Conservation (phyloP, 139 green algal genomes). For the Chlamydomonas eustigma region DNA sequence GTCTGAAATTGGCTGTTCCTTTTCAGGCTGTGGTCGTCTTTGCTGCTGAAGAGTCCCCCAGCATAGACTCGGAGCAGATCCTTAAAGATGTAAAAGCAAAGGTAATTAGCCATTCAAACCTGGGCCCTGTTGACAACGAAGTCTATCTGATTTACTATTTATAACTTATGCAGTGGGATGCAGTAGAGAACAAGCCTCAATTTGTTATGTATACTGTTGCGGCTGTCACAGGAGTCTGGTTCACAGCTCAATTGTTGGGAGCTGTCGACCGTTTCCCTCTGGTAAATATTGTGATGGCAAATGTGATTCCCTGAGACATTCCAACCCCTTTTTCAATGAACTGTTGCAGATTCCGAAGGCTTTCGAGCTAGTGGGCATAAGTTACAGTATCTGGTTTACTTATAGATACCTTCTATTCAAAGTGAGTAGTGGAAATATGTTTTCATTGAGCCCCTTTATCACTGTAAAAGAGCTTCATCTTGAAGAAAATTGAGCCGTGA, state of each 20-base stretch:
- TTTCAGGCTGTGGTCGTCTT: neutral
- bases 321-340: neutral
- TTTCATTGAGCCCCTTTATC: neutral
- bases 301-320: neutral
- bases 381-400: conserved; percentile 95
- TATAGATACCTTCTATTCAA: conserved; percentile 99
- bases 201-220: conserved; percentile 82
- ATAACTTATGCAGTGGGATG: conserved; percentile 63
- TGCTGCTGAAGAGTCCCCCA: neutral
- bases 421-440: conserved; percentile 9
- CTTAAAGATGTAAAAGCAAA: conserved; percentile 13
- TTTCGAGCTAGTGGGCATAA: conserved; percentile 95
- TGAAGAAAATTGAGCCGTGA: neutral
- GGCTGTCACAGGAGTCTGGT: conserved; percentile 81
- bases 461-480: neutral
- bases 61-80: conserved; percentile 9
- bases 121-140: neutral
- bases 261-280: conserved; percentile 91
- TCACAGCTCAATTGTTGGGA: conserved; percentile 82
- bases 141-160: neutral
- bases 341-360: conserved; percentile 88
- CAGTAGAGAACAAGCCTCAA: conserved; percentile 84
- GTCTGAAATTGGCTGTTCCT: neutral
- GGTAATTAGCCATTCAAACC: neutral
- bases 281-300: conserved; percentile 39